A percentile compares a stretch with the other conserved stretches of the same genome.
Conservation (phyloP, 148 eudicot species). For the Persicaria maculosa region DNA sequence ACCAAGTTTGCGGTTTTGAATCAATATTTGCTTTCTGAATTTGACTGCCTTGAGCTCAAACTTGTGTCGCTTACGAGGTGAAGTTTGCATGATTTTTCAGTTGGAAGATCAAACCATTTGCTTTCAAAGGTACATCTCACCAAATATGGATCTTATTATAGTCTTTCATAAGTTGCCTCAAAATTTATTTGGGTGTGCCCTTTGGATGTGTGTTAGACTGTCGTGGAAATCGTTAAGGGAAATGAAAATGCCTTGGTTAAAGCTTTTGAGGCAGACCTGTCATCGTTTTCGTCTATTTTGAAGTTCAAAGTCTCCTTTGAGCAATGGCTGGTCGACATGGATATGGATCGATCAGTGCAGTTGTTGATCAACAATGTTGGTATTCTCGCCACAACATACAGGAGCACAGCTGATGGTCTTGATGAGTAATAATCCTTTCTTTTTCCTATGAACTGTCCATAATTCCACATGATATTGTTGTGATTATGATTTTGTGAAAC, state of each 20-base stretch:
- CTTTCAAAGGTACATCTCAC: conserved; percentile 45
- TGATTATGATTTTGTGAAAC: neutral
- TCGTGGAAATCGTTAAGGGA: conserved; percentile 40
- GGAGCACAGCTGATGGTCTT: conserved; percentile 55
- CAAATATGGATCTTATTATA: conserved; percentile 13
- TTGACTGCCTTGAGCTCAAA: neutral
- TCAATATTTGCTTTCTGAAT: neutral
- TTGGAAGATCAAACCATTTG: conserved; percentile 55
- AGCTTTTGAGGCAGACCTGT: conserved; percentile 68
- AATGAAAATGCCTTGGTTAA: conserved; percentile 49
- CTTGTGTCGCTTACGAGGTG: neutral
- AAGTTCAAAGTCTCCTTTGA: conserved; percentile 50
- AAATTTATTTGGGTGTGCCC: neutral
- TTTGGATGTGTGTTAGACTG: conserved; percentile 35
- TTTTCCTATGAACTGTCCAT: neutral
- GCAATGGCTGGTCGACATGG: conserved; percentile 62
- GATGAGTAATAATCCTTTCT: conserved; percentile 50
- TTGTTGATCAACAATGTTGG: conserved; percentile 94
- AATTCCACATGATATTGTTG: neutral
- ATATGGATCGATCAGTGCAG: conserved; percentile 79
- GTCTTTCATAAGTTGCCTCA: no score
- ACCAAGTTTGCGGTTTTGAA: neutral
- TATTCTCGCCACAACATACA: conserved; percentile 61
- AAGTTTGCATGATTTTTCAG: conserved; percentile 37
- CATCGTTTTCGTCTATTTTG: conserved; percentile 72